phyloP scores from a whole-genome alignment of 2,329 filamentous ascomycete genomes.

The Alternaria longipes region DNA sequence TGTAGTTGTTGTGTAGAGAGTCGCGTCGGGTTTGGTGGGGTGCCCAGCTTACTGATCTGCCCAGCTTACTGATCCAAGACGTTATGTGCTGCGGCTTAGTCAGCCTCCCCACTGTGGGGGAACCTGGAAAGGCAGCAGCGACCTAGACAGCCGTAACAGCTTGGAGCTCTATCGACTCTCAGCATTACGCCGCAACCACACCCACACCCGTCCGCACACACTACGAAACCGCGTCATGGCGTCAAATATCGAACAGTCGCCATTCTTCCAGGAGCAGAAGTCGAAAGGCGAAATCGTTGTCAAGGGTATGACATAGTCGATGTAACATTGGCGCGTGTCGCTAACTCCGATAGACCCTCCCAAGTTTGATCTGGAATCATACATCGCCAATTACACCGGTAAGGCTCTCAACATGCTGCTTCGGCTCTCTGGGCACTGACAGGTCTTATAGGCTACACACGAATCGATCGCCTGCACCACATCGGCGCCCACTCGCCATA shows the following conservation, averaged over 20 bases:
- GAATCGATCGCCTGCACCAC: conserved; percentile 79
- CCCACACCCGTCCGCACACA: conserved; percentile 2
- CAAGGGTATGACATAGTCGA: conserved; percentile 36
- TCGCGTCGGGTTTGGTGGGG: no score
- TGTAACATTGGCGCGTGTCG: background rate
- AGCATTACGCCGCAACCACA: conserved; percentile 23
- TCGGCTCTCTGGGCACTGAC: background rate
- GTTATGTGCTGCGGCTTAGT: conserved; percentile 12
- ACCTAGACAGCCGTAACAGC: conserved; percentile 20
- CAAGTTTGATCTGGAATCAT: conserved; percentile 90
- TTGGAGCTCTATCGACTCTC: conserved; percentile 20
- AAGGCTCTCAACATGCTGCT: conserved; percentile 28
- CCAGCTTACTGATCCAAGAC: no score
- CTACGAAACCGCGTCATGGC: conserved; percentile 35
- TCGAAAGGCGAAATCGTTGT: conserved; percentile 41
- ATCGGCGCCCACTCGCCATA: conserved; percentile 82
- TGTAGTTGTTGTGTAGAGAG: no score
- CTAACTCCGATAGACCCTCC: conserved; percentile 69
- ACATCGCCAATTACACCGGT: conserved; percentile 90
- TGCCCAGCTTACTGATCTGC: no score
- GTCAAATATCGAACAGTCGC: conserved; percentile 46
- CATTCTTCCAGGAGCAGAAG: conserved; percentile 46
- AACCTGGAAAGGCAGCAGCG: conserved; percentile 27
- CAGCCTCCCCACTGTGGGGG: conserved; percentile 25
- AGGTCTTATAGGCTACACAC: conserved; percentile 72